Evolutionary conservation across 768 basidiomycete species (phyloP), one percentile per base, ranked within the genome.

Genomic region (Amanita thiersii): DNA sequence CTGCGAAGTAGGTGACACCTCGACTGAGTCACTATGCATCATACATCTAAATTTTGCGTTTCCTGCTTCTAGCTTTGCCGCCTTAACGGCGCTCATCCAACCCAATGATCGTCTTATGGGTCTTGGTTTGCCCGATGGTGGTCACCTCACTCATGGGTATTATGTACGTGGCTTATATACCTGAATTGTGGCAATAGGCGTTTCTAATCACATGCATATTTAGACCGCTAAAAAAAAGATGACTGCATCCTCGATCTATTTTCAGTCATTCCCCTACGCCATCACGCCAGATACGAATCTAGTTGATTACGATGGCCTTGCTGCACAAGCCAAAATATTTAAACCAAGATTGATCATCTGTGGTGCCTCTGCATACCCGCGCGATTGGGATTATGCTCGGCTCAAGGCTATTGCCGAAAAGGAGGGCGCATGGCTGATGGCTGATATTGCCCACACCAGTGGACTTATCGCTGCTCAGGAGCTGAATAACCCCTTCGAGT

Each of bases 161-260:
- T 99, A 93, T 65, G 86, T 87, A 55, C 52, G 79, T 69, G 18
- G 25, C 32, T 29, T 14, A 6, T 40, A 34, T 40, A n/a, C 29
- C n/a, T n/a, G n/a, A n/a, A n/a, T n/a, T n/a, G n/a, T n/a, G n/a
- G n/a, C n/a, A n/a, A n/a, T n/a, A n/a, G n/a, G n/a, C n/a, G n/a
- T n/a, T n/a, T n/a, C n/a, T n/a, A n/a, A n/a, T n/a, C n/a, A n/a
- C n/a, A n/a, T n/a, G n/a, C n/a, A n/a, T n/a, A n/a, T n/a, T n/a
- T 52, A 89, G 86, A 94, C 91, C 43, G 89, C 91, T 46, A 98
- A 98, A 72, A 96, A 97, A 75, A 98, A 99, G 68, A 98, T 99
- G 82, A 97, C 96, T 24, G 90, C 96, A 25, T 98, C 94, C 17
- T 98, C 96, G 14, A 97, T 99, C 69, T 98, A 98, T 73, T 99